Base-by-base conservation (phyloP, 495 filamentous ascomycete genomes). In the Lindgomyces ingoldianus region DNA sequence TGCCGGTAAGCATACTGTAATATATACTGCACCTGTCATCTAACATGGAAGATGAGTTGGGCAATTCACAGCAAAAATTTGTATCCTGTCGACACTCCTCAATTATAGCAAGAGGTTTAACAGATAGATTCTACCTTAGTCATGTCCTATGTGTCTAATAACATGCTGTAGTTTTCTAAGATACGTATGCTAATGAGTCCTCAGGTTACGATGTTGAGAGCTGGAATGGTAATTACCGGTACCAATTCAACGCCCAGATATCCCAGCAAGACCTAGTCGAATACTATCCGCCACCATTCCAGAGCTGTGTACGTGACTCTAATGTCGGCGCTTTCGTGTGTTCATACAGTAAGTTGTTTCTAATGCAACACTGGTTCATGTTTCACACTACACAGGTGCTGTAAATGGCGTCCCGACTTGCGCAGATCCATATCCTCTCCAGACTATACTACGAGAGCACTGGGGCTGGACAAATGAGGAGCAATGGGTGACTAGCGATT, bases 151-250 rank as follows among this genome's bases (percentile, higher is more conserved):
- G n/a, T n/a, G n/a, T n/a, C n/a, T n/a, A n/a, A n/a, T n/a, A n/a
- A n/a, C n/a, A n/a, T n/a, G n/a, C n/a, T n/a, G n/a, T n/a, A n/a
- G n/a, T n/a, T n/a, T n/a, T n/a, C n/a, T n/a, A n/a, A n/a, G n/a
- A n/a, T n/a, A n/a, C n/a, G n/a, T n/a, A n/a, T n/a, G n/a, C n/a
- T n/a, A n/a, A n/a, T n/a, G n/a, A n/a, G n/a, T n/a, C n/a, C n/a
- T n/a, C n/a, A 68, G 69, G 80, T 0, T 88, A 89, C 66, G 86
- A 90, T 60, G 76, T 89, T 2, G 87, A 90, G 62, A 78, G 78
- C 50, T 86, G 83, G 81, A 70, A 78, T 41, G 76, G 76, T 12
- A 81, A 81, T 59, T 76, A 75, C 3, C 77, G 84, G 0, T 80
- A 84, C 48, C 81, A 78, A 1, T 85, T 84, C 62, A 78, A 87